Evolutionary conservation across 2,329 filamentous ascomycete species (phyloP).

Genomic region (Grosmannia huntii): DNA sequence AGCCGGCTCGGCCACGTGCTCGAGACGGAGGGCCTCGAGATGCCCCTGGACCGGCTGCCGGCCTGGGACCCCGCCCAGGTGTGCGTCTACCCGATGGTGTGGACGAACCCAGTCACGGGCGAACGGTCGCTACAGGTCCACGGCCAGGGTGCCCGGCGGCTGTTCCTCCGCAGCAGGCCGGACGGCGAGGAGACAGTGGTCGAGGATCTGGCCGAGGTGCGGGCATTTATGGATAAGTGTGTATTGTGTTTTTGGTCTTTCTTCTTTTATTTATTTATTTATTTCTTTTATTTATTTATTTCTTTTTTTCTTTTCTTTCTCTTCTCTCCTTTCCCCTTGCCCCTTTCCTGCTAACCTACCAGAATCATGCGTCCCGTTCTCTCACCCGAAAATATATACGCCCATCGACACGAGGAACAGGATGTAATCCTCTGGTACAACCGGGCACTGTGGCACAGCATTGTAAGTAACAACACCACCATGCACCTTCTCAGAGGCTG

Average conservation of each 20-base stretch:
- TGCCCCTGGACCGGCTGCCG: constrained; percentile 18
- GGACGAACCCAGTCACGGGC: constrained; percentile 22
- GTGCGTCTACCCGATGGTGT: constrained; percentile 24
- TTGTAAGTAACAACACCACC: constrained; percentile 15
- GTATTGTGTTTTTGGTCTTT: background rate
- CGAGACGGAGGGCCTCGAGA: constrained; percentile 16
- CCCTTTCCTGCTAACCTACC: background rate
- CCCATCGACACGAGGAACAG: constrained; percentile 22
- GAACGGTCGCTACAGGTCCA: constrained; percentile 20
- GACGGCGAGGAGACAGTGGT: constrained; percentile 16
- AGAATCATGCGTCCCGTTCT: constrained; percentile 21
- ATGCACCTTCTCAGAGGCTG: background rate
- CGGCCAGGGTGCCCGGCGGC: constrained; percentile 21
- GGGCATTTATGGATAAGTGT: constrained; percentile 20
- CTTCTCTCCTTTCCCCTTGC: background rate
- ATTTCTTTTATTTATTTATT: too few relatives aligned
- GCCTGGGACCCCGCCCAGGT: constrained; percentile 18
- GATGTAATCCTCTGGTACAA: constrained; percentile 27
- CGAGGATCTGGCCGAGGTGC: constrained; percentile 18
- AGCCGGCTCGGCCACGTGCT: constrained; percentile 20
- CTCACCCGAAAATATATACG: constrained; percentile 21
- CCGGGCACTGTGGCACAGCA: constrained; percentile 25
- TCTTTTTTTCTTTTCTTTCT: background rate
- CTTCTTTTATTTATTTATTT: background rate
- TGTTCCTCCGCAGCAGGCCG: constrained; percentile 19